A percentile compares a stretch with the other conserved stretches of the same genome.
Conservation (phyloP, 495 filamentous ascomycete species). For the Daldinia vernicosa region DNA sequence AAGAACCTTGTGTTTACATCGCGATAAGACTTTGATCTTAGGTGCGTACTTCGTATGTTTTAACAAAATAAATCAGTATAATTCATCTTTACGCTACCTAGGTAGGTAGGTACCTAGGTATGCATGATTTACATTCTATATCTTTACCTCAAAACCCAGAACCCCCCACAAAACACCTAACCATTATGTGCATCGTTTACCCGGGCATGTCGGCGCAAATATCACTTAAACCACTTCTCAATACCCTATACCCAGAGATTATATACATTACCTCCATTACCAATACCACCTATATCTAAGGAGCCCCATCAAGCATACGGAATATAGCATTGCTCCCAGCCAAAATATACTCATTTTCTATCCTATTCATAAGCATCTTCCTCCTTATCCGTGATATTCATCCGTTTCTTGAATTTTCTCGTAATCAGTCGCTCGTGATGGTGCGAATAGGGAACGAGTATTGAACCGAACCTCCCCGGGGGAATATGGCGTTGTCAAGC, state of each 20-base stretch:
- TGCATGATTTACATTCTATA: neutral
- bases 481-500: constrained; percentile 9
- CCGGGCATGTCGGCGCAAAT: neutral
- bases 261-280: neutral
- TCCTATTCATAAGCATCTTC: neutral
- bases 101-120: no score
- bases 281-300: neutral
- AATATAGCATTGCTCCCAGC: neutral
- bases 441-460: constrained; percentile 5
- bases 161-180: neutral
- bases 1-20: neutral
- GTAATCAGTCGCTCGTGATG: neutral
- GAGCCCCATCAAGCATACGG: no score
- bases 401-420: neutral
- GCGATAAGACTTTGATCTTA: no score
- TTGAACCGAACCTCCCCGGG: constrained; percentile 14
- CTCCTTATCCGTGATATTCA: neutral
- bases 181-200: neutral
- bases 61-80: no score
- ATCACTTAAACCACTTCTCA: neutral
- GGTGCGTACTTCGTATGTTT: no score
- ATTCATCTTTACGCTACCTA: neutral
- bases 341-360: neutral
- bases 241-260: neutral
- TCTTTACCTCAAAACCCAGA: neutral